Conservation (phyloP, 352 stramenopile genomes). For the Phytophthora sojae region DNA sequence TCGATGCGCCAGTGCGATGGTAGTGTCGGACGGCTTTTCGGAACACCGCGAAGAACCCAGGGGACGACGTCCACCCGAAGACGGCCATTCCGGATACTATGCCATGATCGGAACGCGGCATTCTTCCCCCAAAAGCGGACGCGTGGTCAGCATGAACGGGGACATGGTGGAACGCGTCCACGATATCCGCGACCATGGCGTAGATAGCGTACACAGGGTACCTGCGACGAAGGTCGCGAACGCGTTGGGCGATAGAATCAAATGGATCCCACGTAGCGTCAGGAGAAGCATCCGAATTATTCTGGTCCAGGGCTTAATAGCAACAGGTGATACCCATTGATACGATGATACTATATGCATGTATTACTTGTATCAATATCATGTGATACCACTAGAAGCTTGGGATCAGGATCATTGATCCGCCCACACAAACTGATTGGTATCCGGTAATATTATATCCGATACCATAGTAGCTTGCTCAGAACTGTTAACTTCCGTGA, state of each 20-base stretch:
- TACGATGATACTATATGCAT: too few species aligned
- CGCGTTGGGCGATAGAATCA: not conserved
- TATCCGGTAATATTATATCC: too few species aligned
- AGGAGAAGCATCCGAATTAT: not conserved
- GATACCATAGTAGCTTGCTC: too few species aligned
- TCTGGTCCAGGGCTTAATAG: too few species aligned
- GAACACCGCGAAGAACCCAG: not conserved
- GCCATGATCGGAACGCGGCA: not conserved
- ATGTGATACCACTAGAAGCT: too few species aligned
- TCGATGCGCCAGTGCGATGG: not conserved
- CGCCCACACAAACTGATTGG: too few species aligned
- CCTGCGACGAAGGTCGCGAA: not conserved
- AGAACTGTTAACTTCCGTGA: too few species aligned
- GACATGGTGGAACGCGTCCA: not conserved
- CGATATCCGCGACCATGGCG: not conserved
- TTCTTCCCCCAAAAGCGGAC: not conserved
- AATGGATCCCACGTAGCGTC: not conserved
- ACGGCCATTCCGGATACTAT: not conserved
- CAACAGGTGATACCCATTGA: too few species aligned
- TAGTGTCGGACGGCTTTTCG: not conserved
- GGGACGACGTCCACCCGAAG: not conserved
- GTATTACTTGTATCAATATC: too few species aligned
- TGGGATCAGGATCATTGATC: too few species aligned
- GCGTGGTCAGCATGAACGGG: not conserved
- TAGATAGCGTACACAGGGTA: not conserved